phyloP scores from a whole-genome alignment of 1,284 basidiomycete species.

The Volvariella surrecta region DNA sequence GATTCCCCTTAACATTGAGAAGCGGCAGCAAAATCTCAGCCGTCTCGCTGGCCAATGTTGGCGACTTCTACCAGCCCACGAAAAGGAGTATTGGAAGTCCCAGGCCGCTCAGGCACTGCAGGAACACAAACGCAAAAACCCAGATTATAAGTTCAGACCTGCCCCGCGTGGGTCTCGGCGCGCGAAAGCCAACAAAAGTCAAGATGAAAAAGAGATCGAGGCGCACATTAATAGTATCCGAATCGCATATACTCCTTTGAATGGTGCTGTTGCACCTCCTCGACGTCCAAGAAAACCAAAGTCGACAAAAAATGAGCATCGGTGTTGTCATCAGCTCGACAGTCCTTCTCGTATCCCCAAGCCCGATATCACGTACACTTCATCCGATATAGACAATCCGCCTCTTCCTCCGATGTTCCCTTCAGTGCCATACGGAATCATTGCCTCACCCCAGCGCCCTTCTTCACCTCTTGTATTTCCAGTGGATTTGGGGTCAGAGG shows the following conservation, averaged over 20 bases:
- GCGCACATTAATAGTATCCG: slow-evolving; percentile 1
- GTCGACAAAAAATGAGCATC: background rate
- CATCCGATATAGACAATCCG: too few species aligned
- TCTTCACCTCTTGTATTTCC: too few species aligned
- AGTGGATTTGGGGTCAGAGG: too few species aligned
- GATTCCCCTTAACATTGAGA: slow-evolving; percentile 31
- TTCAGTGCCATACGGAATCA: too few species aligned
- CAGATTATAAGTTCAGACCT: slow-evolving; percentile 37
- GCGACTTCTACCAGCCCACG: slow-evolving; percentile 32
- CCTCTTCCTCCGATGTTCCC: too few species aligned
- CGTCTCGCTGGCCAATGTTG: slow-evolving; percentile 45
- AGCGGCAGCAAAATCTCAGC: slow-evolving; percentile 51
- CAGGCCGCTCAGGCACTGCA: slow-evolving; percentile 28
- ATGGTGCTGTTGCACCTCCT: slow-evolving; percentile 3
- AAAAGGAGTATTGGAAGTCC: slow-evolving; percentile 36
- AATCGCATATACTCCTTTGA: slow-evolving; percentile 6
- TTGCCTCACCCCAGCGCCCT: too few species aligned
- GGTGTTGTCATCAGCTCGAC: too few species aligned
- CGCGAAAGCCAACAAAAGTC: slow-evolving; percentile 10
- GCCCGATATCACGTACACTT: too few species aligned
- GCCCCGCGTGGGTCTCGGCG: slow-evolving; percentile 23
- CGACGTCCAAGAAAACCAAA: background rate
- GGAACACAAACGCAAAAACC: slow-evolving; percentile 31
- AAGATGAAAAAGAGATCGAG: background rate
- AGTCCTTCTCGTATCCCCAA: too few species aligned